Evolutionary conservation across 768 basidiomycete species (phyloP).

Genomic region (Boletus sp.): DNA sequence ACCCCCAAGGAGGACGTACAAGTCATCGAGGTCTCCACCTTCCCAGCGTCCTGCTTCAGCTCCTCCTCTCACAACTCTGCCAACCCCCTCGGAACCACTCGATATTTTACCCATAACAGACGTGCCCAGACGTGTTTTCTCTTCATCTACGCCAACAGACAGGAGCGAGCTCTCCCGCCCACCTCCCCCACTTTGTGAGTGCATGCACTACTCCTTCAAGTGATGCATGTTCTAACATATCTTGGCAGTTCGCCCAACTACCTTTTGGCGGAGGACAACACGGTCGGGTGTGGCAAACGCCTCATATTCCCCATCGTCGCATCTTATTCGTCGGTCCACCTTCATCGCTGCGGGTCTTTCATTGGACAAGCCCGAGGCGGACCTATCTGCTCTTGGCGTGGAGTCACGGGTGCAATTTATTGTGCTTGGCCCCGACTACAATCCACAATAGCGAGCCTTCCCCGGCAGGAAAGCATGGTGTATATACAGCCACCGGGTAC

Average conservation of each 20-base stretch:
- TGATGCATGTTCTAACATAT: neutral
- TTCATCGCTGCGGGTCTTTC: conserved; percentile 75
- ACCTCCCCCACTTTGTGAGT: conserved; percentile 64
- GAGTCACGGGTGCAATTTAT: conserved; percentile 51
- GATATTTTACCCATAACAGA: conserved; percentile 1
- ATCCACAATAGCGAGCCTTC: conserved; percentile 15
- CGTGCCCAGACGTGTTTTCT: conserved; percentile 14
- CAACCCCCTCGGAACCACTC: neutral
- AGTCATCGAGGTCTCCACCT: conserved; percentile 10
- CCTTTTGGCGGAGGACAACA: conserved; percentile 74
- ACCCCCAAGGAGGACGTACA: conserved; percentile 29
- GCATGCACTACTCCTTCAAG: neutral
- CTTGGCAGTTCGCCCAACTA: conserved; percentile 68
- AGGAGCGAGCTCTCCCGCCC: conserved; percentile 50
- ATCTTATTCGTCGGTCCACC: conserved; percentile 72
- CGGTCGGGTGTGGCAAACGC: conserved; percentile 69
- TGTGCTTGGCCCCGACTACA: conserved; percentile 37
- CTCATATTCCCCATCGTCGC: conserved; percentile 69
- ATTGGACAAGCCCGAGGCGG: conserved; percentile 56
- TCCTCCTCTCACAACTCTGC: conserved; percentile 15
- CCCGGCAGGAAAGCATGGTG: conserved; percentile 6
- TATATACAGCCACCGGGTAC: conserved; percentile 21
- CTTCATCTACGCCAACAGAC: conserved; percentile 10
- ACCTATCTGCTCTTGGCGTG: conserved; percentile 60
- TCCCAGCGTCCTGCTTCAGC: conserved; percentile 21